Conservation (phyloP, 768 basidiomycete genomes). For the Sutorius australiensis region DNA sequence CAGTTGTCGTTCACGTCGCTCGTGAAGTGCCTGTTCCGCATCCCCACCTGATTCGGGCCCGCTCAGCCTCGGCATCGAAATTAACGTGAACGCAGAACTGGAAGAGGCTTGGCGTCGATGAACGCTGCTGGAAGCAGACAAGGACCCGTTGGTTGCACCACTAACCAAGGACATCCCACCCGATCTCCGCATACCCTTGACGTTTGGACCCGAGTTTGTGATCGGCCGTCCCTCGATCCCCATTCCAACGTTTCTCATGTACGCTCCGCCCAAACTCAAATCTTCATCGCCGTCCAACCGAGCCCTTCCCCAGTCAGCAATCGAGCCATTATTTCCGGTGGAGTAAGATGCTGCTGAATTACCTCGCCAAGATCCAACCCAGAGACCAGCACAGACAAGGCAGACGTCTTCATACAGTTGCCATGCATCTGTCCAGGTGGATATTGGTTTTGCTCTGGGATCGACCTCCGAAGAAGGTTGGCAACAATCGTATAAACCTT, state of each 20-base stretch:
- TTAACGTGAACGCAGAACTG: constrained; percentile 21
- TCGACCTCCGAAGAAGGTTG: constrained; percentile 27
- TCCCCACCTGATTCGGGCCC: constrained; percentile 6
- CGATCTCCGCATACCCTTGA: constrained; percentile 39
- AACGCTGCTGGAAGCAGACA: constrained; percentile 27
- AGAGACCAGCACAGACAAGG: constrained; percentile 76
- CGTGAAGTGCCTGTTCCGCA: constrained; percentile 9
- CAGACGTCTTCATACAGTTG: constrained; percentile 83
- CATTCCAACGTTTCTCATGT: constrained; percentile 59
- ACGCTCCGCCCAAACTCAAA: constrained; percentile 37
- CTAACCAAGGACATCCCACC: constrained; percentile 48
- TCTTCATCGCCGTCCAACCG: constrained; percentile 68
- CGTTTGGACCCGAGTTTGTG: constrained; percentile 21
- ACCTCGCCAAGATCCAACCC: constrained; percentile 64
- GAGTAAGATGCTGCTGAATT: constrained; percentile 48
- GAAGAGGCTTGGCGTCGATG: constrained; percentile 33
- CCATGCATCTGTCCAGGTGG: constrained; percentile 73
- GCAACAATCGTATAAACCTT: constrained; percentile 33
- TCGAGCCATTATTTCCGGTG: constrained; percentile 41
- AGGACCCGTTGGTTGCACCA: constrained; percentile 32
- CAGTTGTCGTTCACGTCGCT: constrained; percentile 35
- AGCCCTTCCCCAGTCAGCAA: constrained; percentile 52
- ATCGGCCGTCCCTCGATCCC: constrained; percentile 66
- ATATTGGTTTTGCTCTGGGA: constrained; percentile 38
- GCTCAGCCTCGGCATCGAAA: constrained; percentile 29